Evolutionary conservation across 75 land plant species (phyloP).

Genomic region (Sequoiadendron giganteum): DNA sequence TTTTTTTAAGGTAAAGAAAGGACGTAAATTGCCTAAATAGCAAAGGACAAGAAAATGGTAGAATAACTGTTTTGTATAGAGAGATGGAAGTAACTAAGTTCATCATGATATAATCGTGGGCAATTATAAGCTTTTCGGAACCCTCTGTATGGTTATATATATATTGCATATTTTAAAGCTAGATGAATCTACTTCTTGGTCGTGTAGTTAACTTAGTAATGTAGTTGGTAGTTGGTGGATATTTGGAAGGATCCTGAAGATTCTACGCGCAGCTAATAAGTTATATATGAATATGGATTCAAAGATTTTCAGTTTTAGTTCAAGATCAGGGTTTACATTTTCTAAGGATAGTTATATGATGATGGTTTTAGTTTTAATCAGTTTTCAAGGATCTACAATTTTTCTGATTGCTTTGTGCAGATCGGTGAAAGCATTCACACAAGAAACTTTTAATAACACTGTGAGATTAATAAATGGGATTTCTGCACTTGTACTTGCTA

Average conservation of each 20-base stretch:
- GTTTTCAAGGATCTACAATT: conserved; percentile 1
- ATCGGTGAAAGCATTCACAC: conserved; percentile 90
- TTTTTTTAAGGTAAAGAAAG: background rate
- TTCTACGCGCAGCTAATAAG: background rate
- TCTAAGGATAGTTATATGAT: background rate
- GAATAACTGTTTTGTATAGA: background rate
- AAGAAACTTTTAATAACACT: conserved; percentile 85
- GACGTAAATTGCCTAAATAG: background rate
- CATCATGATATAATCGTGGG: background rate
- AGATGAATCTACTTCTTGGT: background rate
- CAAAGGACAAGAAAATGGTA: background rate
- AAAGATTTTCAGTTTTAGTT: background rate
- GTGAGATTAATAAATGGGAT: conserved; percentile 91
- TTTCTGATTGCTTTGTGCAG: conserved; percentile 46
- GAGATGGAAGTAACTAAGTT: too few relatives aligned
- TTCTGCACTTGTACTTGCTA: conserved; percentile 76
- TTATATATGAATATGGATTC: background rate
- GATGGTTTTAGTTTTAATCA: background rate
- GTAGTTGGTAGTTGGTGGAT: background rate
- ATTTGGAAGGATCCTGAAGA: background rate
- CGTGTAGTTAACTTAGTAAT: background rate
- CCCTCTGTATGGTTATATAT: too few relatives aligned
- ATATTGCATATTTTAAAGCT: background rate
- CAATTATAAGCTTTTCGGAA: background rate
- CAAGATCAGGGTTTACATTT: background rate